Evolutionary conservation across 108 stramenopile genomes (phyloP).

Genomic region (Cyclotella atomus): DNA sequence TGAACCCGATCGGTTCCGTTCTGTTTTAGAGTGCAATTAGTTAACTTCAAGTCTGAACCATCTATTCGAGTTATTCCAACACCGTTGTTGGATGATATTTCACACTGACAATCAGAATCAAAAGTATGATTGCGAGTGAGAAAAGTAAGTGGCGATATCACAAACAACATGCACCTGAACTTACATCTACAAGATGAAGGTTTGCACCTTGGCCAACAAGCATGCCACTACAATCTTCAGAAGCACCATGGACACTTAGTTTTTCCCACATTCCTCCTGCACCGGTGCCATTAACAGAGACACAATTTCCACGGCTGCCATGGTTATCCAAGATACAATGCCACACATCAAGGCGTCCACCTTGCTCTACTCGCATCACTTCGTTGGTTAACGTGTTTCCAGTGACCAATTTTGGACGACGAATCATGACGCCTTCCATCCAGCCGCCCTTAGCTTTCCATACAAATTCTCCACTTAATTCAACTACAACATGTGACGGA

Average conservation of each 20-base stretch:
- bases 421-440: conserved; percentile 84
- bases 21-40: conserved; percentile 13
- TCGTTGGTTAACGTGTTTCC: conserved; percentile 40
- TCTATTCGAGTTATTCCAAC: conserved; percentile 15
- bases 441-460: conserved; percentile 77
- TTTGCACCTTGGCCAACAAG: conserved; percentile 21
- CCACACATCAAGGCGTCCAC: conserved; percentile 62
- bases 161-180: no score
- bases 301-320: conserved; percentile 54
- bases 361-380: conserved; percentile 51
- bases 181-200: conserved; percentile 37
- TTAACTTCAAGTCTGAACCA: conserved; percentile 16
- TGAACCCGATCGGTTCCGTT: conserved; percentile 9
- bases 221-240: conserved; percentile 22
- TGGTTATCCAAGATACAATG: conserved; percentile 75
- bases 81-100: conserved; percentile 17
- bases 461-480: conserved; percentile 73
- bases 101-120: background rate
- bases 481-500: conserved; percentile 80
- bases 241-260: conserved; percentile 32
- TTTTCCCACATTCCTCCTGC: conserved; percentile 44
- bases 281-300: conserved; percentile 18
- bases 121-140: background rate
- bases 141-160: no score
- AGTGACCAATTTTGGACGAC: conserved; percentile 69